Base-by-base conservation (phyloP, 495 filamentous ascomycete genomes). In the Staphylotrichum longicolle region DNA sequence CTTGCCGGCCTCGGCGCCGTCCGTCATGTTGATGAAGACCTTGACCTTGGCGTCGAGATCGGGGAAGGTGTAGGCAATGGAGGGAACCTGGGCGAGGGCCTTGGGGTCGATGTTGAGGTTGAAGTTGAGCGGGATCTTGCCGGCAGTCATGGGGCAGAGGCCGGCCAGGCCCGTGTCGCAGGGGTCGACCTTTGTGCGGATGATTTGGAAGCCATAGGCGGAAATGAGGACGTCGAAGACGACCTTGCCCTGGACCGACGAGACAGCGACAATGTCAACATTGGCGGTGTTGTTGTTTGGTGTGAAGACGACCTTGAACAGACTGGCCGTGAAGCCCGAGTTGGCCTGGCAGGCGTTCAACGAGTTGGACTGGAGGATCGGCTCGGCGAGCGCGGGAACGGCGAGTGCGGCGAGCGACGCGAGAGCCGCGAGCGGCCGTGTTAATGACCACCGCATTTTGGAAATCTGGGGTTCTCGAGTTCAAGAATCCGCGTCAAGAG, bases 141-240 rank as follows among this genome's bases (percentile, higher is more conserved):
- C 93, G 7, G 92, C 81, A 40, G 84, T 88, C 94, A 98, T 98
- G 54, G 93, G 93, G 76, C 94, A 98, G 71, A 98, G 83, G 63
- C 93, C 93, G 62, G 78, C 72, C 57, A 96, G 73, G 42, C 81
- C 76, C 60, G 80, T 73, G 2, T 82, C 73, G 82, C 94, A 98
- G 15, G 93, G 94, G 72, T 96, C 73, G 54, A 98, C 69, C 5
- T 75, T 83, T 60, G 84, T 75, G 44, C 77, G 74, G 59, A 92
- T 73, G 53, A 88, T 83, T 32, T 77, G 75, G 75, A 87, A 91
- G 63, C 94, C 94, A 73, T 98, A 98, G 35, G 90, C 93, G 49
- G 86, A 81, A 60, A 96, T 79, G 37, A 83, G 72, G 54, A 97
- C 68, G 44, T 91, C 87, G 56, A 93, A 92, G 33, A 81, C 81